These are phyloP conservation scores for Neurospora hispaniola DNA, from an alignment of 495 filamentous ascomycete species.

Conservation along the genomic window DNA sequence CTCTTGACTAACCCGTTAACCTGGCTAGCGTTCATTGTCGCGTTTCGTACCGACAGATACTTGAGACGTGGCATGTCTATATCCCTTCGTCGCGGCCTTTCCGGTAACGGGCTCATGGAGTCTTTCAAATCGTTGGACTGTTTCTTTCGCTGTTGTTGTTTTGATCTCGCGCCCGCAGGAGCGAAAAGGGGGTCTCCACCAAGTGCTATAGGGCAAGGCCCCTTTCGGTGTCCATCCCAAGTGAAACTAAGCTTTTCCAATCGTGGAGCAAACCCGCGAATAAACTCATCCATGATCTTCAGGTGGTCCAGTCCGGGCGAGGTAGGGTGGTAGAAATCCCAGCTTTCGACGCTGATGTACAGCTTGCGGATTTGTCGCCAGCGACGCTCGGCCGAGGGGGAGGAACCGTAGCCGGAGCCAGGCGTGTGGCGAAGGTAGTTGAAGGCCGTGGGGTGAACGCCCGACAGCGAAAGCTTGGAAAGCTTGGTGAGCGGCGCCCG, in stretches of 20 bases:
- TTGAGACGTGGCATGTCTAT: slow-evolving; percentile 48
- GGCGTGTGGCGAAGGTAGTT: slow-evolving; percentile 57
- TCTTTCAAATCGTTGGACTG: slow-evolving; percentile 44
- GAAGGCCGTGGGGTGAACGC: slow-evolving; percentile 57
- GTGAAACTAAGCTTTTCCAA: slow-evolving; percentile 56
- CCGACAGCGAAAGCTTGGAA: slow-evolving; percentile 50
- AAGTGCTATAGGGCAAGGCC: slow-evolving; percentile 56
- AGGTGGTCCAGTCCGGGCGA: slow-evolving; percentile 54
- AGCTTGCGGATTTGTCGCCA: slow-evolving; percentile 67
- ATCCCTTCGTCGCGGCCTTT: slow-evolving; percentile 32
- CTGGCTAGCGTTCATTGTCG: slow-evolving; percentile 54
- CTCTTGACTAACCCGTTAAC: slow-evolving; percentile 47
- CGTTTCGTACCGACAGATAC: slow-evolving; percentile 56
- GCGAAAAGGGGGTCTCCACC: slow-evolving; percentile 50
- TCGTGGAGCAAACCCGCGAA: slow-evolving; percentile 49
- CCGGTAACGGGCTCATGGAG: slow-evolving; percentile 39
- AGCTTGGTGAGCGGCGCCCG: slow-evolving; percentile 49
- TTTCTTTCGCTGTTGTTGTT: slow-evolving; percentile 29
- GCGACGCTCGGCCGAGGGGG: slow-evolving; percentile 48
- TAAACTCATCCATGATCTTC: slow-evolving; percentile 63
- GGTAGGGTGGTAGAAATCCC: slow-evolving; percentile 40
- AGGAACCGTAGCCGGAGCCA: slow-evolving; percentile 47
- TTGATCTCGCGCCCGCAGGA: slow-evolving; percentile 22
- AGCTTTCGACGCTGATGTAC: slow-evolving; percentile 53
- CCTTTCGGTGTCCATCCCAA: slow-evolving; percentile 53